Base-by-base conservation (phyloP, 1,139 yeast genomes). In the Scheffersomyces quercinus region DNA sequence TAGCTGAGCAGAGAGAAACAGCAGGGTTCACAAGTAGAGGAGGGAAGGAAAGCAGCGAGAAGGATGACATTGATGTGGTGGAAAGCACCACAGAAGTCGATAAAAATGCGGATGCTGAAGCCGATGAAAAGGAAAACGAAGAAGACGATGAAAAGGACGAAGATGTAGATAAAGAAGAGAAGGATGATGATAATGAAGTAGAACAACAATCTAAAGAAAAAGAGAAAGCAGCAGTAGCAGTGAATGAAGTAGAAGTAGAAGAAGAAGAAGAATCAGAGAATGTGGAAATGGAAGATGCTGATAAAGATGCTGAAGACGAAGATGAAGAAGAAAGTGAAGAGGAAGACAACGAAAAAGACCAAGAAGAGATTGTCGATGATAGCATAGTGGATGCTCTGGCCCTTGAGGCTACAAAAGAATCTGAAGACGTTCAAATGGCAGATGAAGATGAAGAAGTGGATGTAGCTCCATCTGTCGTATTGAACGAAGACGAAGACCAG, bases 1-100 rank as follows among this genome's bases (percentile, higher is more conserved):
- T 14, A 7, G 47, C 48, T 28, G 43, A 43, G 42, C 57, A 50
- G 47, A 42, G 41, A 38, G 52, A 52, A 24, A 55, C 46, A 34
- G 43, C 47, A 28, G 44, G 35, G 24, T 31, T 13, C 8, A 20
- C 7, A 6, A 13, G n/a, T 13, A 35, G 11, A 9, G 11, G 20
- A 9, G 11, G n/a, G 35, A 29, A 28, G 31, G 7, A 13, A 11
- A 5, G 8, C 28, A 39, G 12, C 13, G 12, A 6, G 35, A 29
- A 39, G 38, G 35, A 3, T 12, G 14, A 9, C 9, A 34, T 6
- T 15, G 12, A n/a, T 6, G 38, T 11, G 7, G 31, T 9, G 5
- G 38, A 36, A 36, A 28, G 16, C 12, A 11, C 10, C n/a, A 30
- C 8, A 12, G 16, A 33, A 33, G 26, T 20, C 8, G 26, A 8